Evolutionary conservation across 805 yeast species (phyloP).

Genomic region (Ogataea ganodermae): DNA sequence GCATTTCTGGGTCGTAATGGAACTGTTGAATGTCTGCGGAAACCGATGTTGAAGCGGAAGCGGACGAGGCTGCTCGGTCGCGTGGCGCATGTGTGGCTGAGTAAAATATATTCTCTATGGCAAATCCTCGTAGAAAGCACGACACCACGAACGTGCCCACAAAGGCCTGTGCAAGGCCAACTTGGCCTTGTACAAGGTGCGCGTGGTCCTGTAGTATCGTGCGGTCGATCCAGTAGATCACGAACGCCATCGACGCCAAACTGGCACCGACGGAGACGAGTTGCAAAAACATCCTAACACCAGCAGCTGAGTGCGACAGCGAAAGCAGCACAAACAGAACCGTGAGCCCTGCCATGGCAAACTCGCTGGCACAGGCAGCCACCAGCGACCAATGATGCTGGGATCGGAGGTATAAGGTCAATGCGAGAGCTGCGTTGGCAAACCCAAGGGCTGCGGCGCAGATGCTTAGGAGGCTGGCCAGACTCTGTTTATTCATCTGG

Average conservation of each 20-base stretch:
- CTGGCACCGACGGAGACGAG: not conserved
- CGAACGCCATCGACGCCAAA: constrained; percentile 9
- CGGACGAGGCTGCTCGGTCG: not conserved
- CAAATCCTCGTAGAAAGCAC: constrained; percentile 6
- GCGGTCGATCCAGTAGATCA: constrained; percentile 19
- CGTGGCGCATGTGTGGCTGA: not conserved
- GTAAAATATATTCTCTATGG: not conserved
- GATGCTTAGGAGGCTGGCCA: not conserved
- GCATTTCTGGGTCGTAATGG: constrained; percentile 5
- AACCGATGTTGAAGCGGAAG: not conserved
- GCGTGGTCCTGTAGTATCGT: not conserved
- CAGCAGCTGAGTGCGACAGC: not conserved
- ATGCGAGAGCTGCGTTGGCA: constrained; percentile 8
- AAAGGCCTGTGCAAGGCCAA: not conserved
- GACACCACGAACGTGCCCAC: constrained; percentile 9
- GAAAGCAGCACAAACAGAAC: not conserved
- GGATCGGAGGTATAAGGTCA: constrained; percentile 4
- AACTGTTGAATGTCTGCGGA: not conserved
- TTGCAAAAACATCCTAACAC: not conserved
- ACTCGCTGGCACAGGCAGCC: not conserved
- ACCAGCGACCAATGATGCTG: not conserved
- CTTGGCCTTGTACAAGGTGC: not conserved
- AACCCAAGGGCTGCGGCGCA: not conserved
- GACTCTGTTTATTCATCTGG: not conserved
- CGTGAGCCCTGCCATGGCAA: not conserved